Evolutionary conservation across 2,329 filamentous ascomycete genomes (phyloP).

Genomic region (Geosmithia putterillii): DNA sequence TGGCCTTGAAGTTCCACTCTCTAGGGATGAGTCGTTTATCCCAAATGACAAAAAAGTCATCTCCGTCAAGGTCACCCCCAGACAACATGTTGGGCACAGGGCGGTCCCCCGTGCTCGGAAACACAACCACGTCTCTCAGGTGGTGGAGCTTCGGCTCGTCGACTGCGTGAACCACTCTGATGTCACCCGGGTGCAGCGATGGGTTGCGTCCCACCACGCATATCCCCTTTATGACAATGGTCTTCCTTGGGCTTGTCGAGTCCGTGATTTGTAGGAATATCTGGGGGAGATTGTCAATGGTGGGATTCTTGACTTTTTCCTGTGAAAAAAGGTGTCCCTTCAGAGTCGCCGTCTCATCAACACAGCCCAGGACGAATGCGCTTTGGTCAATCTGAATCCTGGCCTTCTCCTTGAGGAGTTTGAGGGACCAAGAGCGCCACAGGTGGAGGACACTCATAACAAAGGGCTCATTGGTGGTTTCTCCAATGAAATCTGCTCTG

Average conservation of each 20-base stretch:
- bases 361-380: conserved; percentile 76
- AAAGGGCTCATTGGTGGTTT: conserved; percentile 59
- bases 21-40: conserved; percentile 60
- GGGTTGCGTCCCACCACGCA: conserved; percentile 87
- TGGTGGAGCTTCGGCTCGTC: conserved; percentile 62
- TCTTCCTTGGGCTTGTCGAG: conserved; percentile 32
- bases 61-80: conserved; percentile 88
- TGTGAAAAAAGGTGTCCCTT: conserved; percentile 53
- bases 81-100: conserved; percentile 91
- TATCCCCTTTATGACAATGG: conserved; percentile 58
- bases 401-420: conserved; percentile 85
- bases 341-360: conserved; percentile 72
- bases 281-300: conserved; percentile 53
- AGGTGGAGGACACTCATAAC: conserved; percentile 64
- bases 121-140: conserved; percentile 74
- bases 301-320: conserved; percentile 25
- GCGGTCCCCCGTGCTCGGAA: conserved; percentile 71
- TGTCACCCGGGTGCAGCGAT: conserved; percentile 84
- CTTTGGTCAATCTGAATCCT: conserved; percentile 71
- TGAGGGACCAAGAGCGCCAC: conserved; percentile 84
- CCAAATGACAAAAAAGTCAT: conserved; percentile 94
- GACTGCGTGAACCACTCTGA: conserved; percentile 77
- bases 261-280: conserved; percentile 78
- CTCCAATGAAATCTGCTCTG: conserved; percentile 62
- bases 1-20: conserved; percentile 61